These are phyloP conservation scores for Candida ipomoeae DNA, from an alignment of 805 yeast species.

Conservation along the genomic window DNA sequence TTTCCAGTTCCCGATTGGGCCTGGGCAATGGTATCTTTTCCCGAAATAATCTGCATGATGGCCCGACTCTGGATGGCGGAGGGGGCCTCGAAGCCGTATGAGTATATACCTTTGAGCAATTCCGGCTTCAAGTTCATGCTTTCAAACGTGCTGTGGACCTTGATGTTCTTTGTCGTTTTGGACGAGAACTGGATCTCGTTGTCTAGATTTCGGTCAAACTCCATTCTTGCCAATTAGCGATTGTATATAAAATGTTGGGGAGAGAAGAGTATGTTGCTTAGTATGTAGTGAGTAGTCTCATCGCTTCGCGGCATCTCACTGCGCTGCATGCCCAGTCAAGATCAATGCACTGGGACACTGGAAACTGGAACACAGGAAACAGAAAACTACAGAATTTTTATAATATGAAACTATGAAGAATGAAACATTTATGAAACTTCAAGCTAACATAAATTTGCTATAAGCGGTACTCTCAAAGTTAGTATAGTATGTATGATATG, in stretches of 20 bases:
- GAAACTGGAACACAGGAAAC: no score
- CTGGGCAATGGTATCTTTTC: slow-evolving; percentile 95
- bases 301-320: neutral
- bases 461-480: no score
- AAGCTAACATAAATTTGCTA: no score
- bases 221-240: slow-evolving; percentile 18
- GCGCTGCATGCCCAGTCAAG: no score
- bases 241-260: no score
- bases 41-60: slow-evolving; percentile 88
- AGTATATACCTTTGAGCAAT: slow-evolving; percentile 56
- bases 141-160: slow-evolving; percentile 46
- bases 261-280: neutral
- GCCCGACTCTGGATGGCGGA: slow-evolving; percentile 98
- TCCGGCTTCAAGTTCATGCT: slow-evolving; percentile 40
- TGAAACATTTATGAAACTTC: no score
- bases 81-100: slow-evolving; percentile 93
- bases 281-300: neutral
- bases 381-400: no score
- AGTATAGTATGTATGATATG: no score
- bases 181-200: slow-evolving; percentile 49
- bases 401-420: no score
- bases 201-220: slow-evolving; percentile 59
- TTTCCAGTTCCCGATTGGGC: slow-evolving; percentile 99
- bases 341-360: no score
- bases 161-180: slow-evolving; percentile 48